Evolutionary conservation across 1,139 yeast genomes (phyloP).

Genomic region (Waltiozyma sp.): DNA sequence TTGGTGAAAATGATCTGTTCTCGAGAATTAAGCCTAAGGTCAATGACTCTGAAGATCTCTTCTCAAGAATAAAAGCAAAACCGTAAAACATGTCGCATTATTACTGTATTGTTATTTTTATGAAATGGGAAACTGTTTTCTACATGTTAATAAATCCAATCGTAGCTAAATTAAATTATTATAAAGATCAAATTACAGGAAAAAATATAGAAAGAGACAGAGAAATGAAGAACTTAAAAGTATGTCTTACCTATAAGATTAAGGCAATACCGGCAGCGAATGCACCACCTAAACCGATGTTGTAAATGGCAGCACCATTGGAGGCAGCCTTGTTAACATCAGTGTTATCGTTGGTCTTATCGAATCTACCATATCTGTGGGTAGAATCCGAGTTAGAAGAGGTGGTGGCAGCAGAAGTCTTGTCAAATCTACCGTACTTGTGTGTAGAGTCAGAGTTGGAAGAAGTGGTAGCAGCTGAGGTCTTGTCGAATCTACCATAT

Average conservation of each 20-base stretch:
- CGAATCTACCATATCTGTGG: constrained; percentile 34
- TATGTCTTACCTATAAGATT: constrained; percentile 8
- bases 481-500: constrained; percentile 37
- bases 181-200: constrained; percentile 1
- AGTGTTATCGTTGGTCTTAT: constrained; percentile 26
- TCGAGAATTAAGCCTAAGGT: constrained; percentile 1
- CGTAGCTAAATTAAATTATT: too few relatives aligned
- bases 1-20: background rate
- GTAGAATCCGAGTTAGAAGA: constrained; percentile 27
- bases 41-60: background rate
- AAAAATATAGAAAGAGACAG: background rate
- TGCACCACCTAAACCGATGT: constrained; percentile 28
- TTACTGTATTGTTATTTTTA: too few relatives aligned
- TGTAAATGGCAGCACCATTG: constrained; percentile 31
- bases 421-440: constrained; percentile 40
- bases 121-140: too few relatives aligned
- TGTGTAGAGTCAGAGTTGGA: constrained; percentile 27
- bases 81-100: too few relatives aligned
- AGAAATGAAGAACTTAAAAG: background rate
- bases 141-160: too few relatives aligned
- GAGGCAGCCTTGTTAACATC: constrained; percentile 11
- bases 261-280: constrained; percentile 27
- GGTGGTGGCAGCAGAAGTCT: constrained; percentile 29
- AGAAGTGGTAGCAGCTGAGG: constrained; percentile 21
- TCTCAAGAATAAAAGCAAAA: background rate